Evolutionary conservation across 2,329 filamentous ascomycete genomes (phyloP), one percentile per base, ranked within the genome.

Genomic region (Endocalyx cinctus): DNA sequence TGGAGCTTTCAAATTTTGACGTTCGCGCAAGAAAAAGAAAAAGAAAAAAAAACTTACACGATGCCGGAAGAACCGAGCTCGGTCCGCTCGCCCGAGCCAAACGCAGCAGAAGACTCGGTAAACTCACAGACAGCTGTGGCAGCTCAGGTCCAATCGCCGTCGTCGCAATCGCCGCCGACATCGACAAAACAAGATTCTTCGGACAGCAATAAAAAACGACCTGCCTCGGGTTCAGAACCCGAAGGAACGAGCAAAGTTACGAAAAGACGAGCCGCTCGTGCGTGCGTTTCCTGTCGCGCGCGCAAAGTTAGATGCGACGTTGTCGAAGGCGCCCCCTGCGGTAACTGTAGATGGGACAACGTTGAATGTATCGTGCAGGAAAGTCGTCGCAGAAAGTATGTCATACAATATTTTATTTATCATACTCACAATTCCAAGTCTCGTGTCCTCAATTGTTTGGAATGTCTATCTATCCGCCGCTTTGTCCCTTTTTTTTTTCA

Each of bases 291-390:
- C 30, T 95, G 89, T 63, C 77, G 89, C 51, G 81, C 84, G 37
- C 80, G 89, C 55, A 96, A 96, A 60, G 89, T 96, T 26, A 79
- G 89, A 37, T 96, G 89, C 67, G 89, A 96, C 66, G 88, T 95
- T 36, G 87, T 92, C 38, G 87, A 94, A 60, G 83, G 84, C 30
- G 82, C 82, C 27, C 87, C 87, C 2, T 94, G 87, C 60, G 88
- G 85, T 35, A 94, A 94, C 61, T 94, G 87, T 64, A 73, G 85
- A 43, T 77, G 84, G 66, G 84, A 87, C 59, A 80, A 84, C 55
- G 82, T 87, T 38, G 80, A 86, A 57, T 88, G 84, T 62, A 69
- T 82, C 35, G 79, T 86, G 16, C 81, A 82, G 45, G 81, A 94
- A 60, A 90, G 85, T 66, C 86, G 87, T 50, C 79, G 88, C 51